Percentiles rank a stretch among this genome's conserved stretches.
phyloP scores from a whole-genome alignment of 1,284 basidiomycete species.

The Farysia itapuensis region DNA sequence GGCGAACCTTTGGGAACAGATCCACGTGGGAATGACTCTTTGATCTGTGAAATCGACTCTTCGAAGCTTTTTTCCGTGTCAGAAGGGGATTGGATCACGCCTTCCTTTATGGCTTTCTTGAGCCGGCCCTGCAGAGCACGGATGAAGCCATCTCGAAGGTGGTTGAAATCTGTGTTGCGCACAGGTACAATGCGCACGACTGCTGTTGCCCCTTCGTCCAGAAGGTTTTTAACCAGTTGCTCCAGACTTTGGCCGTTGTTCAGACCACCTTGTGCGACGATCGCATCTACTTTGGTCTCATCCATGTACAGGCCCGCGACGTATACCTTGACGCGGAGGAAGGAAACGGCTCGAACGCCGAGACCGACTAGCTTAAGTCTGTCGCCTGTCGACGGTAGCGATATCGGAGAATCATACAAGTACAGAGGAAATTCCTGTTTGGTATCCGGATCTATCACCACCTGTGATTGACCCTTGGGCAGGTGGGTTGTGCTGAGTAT shows the following conservation, averaged over 20 bases:
- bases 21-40: slow-evolving; percentile 62
- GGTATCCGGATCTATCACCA: slow-evolving; percentile 24
- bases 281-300: slow-evolving; percentile 56
- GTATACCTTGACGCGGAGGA: slow-evolving; percentile 79
- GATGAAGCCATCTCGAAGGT: slow-evolving; percentile 79
- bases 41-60: slow-evolving; percentile 60
- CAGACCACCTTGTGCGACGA: neutral
- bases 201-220: slow-evolving; percentile 34
- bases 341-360: slow-evolving; percentile 79
- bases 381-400: slow-evolving; percentile 1
- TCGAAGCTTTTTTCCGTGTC: slow-evolving; percentile 47
- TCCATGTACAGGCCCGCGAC: slow-evolving; percentile 83
- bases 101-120: slow-evolving; percentile 61
- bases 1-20: slow-evolving; percentile 62
- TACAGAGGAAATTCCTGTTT: slow-evolving; percentile 25
- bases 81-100: slow-evolving; percentile 3
- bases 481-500: too few species aligned
- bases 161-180: slow-evolving; percentile 75
- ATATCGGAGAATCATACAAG: slow-evolving; percentile 12
- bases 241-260: slow-evolving; percentile 11
- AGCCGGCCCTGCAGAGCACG: slow-evolving; percentile 73
- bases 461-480: too few species aligned
- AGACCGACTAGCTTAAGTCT: slow-evolving; percentile 72
- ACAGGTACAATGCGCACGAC: slow-evolving; percentile 68
- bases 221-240: slow-evolving; percentile 11